Base-by-base conservation (phyloP, 208 protist species). In the Wallacemonas rigidus region DNA sequence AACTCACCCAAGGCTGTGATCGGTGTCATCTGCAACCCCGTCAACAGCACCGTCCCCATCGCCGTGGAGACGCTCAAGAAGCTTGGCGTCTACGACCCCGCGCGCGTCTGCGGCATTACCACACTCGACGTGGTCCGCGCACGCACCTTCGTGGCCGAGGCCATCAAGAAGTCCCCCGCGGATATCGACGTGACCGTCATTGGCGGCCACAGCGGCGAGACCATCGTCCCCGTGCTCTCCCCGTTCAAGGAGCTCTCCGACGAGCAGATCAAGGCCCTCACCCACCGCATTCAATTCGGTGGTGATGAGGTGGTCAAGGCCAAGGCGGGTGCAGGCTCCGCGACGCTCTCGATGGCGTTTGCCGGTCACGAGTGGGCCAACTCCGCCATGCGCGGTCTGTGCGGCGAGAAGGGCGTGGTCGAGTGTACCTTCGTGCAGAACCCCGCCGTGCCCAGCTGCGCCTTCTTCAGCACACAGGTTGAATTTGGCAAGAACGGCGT, bases 1-100 rank as follows among this genome's bases (percentile, higher is more conserved):
- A 58, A 78, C 60, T 96, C 88, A 76, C 98, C 98, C 48, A 87
- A 97, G 68, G 98, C 98, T 2, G 74, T 88, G 65, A 87, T 98
- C 79, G 83, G 88, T 74, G 89, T 99, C 67, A 95, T 98, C 57
- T 96, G 95, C 17, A 98, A 99, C 94, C 98, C 98, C 43, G 97
- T 99, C 69, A 99, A 98, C 91, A 98, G 95, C 78, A 98, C 94
- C 9, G 96, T 98, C 41, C 90, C 97, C 63, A 98, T 99, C 79
- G 92, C 90, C 56, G 95, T 94, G 26, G 80, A 98, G 86, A 87
- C 88, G 44, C 77, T 98, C 65, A 96, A 97, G 89, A 93, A 90
- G 80, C 77, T 87, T 50, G 92, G 94, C 71, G 79, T 94, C 15
- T 98, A 97, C 86, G 83, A 98, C 85, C 85, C 85, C 54, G 85